Evolutionary conservation across 1,284 basidiomycete species (phyloP).

Genomic region (Trichosporon sp.): DNA sequence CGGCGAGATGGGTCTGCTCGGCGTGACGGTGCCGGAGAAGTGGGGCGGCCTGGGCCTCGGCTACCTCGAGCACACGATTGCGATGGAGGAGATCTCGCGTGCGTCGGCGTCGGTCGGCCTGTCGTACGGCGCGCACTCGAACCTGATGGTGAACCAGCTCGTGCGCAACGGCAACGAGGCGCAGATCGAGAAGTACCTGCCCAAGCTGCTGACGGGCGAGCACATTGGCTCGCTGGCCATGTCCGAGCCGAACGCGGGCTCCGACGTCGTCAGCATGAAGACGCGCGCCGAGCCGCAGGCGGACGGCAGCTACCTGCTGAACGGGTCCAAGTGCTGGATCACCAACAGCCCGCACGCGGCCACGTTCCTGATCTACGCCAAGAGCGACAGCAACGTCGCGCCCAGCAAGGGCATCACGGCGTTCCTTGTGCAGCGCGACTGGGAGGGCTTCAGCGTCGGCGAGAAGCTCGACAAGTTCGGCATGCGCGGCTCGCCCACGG

Average conservation of each 20-base stretch:
- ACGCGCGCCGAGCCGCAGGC: slow-evolving; percentile 68
- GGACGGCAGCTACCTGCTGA: slow-evolving; percentile 68
- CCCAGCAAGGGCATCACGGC: slow-evolving; percentile 80
- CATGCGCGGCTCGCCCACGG: slow-evolving; percentile 93
- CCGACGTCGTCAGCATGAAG: slow-evolving; percentile 88
- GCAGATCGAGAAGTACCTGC: slow-evolving; percentile 84
- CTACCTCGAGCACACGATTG: slow-evolving; percentile 82
- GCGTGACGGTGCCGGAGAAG: slow-evolving; percentile 73
- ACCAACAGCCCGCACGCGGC: slow-evolving; percentile 88
- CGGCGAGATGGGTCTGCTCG: slow-evolving; percentile 68
- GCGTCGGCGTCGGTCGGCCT: slow-evolving; percentile 86
- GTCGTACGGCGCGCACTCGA: slow-evolving; percentile 91
- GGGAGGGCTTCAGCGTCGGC: slow-evolving; percentile 79
- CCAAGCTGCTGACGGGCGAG: slow-evolving; percentile 71
- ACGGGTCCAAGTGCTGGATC: slow-evolving; percentile 95
- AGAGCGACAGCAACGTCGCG: slow-evolving; percentile 68
- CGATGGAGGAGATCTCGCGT: slow-evolving; percentile 83
- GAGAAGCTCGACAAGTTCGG: slow-evolving; percentile 93
- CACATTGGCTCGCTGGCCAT: slow-evolving; percentile 89
- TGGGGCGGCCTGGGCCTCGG: slow-evolving; percentile 74
- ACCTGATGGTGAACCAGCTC: slow-evolving; percentile 70
- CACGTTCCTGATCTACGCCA: slow-evolving; percentile 89
- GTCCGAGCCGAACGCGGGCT: slow-evolving; percentile 86
- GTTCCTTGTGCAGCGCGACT: slow-evolving; percentile 79
- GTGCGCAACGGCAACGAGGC: slow-evolving; percentile 69